Evolutionary conservation across 495 filamentous ascomycete genomes (phyloP).

Genomic region (Chlorociboria aeruginascens): DNA sequence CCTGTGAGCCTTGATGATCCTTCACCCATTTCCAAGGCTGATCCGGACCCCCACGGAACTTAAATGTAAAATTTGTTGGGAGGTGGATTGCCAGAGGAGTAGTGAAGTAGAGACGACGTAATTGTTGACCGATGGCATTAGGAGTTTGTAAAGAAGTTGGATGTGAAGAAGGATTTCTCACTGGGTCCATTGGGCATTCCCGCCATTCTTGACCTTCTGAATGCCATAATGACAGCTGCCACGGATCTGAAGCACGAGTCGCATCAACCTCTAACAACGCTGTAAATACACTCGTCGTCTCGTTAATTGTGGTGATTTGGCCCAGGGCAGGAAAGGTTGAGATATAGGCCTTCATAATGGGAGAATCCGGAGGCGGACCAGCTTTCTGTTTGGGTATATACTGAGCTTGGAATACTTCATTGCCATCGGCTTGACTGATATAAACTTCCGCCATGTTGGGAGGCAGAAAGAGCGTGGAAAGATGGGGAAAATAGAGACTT

Average conservation of each 20-base stretch:
- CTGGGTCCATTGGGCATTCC: constrained; percentile 27
- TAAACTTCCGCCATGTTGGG: constrained; percentile 7
- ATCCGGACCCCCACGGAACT: constrained; percentile 45
- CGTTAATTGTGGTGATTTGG: constrained; percentile 49
- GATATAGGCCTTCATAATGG: constrained; percentile 24
- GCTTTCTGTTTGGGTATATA: constrained; percentile 19
- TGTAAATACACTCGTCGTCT: constrained; percentile 43
- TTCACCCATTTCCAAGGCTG: constrained; percentile 67
- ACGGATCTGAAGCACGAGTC: constrained; percentile 40
- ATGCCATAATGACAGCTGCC: constrained; percentile 72
- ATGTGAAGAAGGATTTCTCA: constrained; percentile 27
- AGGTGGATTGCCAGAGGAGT: constrained; percentile 28
- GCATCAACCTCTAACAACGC: constrained; percentile 60
- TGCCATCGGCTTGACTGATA: constrained; percentile 11
- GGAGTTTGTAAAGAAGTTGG: constrained; percentile 26
- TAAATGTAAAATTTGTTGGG: constrained; percentile 58
- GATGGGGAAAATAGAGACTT: no score
- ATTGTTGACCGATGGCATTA: constrained; percentile 14
- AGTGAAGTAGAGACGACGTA: constrained; percentile 33
- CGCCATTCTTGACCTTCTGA: constrained; percentile 43
- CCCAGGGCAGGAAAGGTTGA: constrained; percentile 54
- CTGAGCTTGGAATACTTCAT: constrained; percentile 16
- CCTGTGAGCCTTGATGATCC: constrained; percentile 42
- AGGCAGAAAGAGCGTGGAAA: no score
- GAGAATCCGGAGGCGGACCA: constrained; percentile 13